Evolutionary conservation across 139 green algal genomes (phyloP).

Genomic region (Chlorella sp.): DNA sequence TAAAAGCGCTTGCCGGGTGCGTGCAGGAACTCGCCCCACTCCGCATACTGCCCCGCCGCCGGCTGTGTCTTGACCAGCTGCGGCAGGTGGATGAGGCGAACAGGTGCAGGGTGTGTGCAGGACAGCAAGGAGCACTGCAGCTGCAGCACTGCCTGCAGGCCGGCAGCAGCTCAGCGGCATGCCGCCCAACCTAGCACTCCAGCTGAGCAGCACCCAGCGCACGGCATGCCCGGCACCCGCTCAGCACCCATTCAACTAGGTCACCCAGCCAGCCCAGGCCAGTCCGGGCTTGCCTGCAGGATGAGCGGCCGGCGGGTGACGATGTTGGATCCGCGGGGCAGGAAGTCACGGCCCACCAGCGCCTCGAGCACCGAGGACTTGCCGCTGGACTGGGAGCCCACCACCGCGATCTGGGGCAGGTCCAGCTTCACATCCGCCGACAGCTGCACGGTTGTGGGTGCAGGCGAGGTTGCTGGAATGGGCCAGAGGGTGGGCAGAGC

Average conservation of each 20-base stretch:
- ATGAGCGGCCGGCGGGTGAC: conserved; percentile 93
- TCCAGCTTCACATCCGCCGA: conserved; percentile 85
- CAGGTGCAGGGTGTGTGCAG: no score
- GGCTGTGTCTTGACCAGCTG: conserved; percentile 75
- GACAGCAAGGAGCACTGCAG: no score
- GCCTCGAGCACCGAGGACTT: conserved; percentile 97
- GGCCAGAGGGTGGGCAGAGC: neutral
- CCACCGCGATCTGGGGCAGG: conserved; percentile 93
- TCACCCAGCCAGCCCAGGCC: no score
- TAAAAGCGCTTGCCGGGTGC: conserved; percentile 80
- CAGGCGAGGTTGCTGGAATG: no score
- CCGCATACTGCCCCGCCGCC: conserved; percentile 42
- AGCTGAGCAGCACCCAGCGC: no score
- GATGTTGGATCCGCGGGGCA: conserved; percentile 93
- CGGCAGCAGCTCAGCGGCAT: no score
- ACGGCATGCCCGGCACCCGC: no score
- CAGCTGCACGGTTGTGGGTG: conserved; percentile 59
- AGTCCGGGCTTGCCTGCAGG: conserved; percentile 52
- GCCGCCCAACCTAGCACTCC: no score
- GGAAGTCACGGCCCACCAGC: conserved; percentile 95
- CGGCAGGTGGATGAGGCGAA: no score
- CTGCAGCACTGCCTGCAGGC: no score
- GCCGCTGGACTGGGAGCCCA: conserved; percentile 95
- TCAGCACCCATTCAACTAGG: no score
- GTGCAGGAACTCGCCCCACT: conserved; percentile 99